Evolutionary conservation across 495 filamentous ascomycete species (phyloP).

Genomic region (Letharia columbiana): DNA sequence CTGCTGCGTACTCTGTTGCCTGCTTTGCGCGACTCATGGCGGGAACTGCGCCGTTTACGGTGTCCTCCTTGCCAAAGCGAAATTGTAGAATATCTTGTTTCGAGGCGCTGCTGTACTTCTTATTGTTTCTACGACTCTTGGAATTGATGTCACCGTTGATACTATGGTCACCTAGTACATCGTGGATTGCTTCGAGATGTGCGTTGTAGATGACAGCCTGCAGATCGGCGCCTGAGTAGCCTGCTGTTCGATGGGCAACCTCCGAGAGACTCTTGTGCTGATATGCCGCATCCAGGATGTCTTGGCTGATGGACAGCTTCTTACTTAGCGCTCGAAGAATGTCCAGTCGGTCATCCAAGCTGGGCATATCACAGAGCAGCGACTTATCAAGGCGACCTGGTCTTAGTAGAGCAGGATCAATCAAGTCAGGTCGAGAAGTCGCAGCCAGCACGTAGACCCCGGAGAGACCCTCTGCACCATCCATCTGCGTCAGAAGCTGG

Average conservation of each 20-base stretch:
- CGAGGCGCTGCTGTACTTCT: conserved; percentile 24
- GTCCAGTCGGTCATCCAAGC: conserved; percentile 67
- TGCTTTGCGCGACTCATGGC: conserved; percentile 37
- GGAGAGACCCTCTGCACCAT: conserved; percentile 87
- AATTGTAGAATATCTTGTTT: conserved; percentile 67
- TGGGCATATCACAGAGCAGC: conserved; percentile 80
- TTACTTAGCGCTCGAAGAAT: conserved; percentile 73
- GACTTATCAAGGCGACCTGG: conserved; percentile 89
- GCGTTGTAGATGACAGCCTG: conserved; percentile 95
- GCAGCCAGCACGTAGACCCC: conserved; percentile 96
- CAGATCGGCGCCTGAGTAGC: conserved; percentile 91
- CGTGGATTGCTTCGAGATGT: conserved; percentile 93
- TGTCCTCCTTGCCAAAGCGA: conserved; percentile 58
- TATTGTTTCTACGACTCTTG: conserved; percentile 26
- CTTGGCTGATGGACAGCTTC: conserved; percentile 61
- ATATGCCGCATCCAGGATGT: conserved; percentile 37
- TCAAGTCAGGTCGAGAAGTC: conserved; percentile 82
- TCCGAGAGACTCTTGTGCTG: conserved; percentile 38
- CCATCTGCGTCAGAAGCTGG: conserved; percentile 97
- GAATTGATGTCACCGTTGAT: conserved; percentile 30
- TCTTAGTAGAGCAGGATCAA: conserved; percentile 83
- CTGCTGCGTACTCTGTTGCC: conserved; percentile 60
- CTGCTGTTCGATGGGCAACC: conserved; percentile 69
- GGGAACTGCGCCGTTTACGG: conserved; percentile 36
- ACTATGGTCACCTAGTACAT: conserved; percentile 66